Evolutionary conservation across 176 grass and related monocot genomes (phyloP), one percentile per base, ranked within the genome.

Genomic region (Thalia dealbata): DNA sequence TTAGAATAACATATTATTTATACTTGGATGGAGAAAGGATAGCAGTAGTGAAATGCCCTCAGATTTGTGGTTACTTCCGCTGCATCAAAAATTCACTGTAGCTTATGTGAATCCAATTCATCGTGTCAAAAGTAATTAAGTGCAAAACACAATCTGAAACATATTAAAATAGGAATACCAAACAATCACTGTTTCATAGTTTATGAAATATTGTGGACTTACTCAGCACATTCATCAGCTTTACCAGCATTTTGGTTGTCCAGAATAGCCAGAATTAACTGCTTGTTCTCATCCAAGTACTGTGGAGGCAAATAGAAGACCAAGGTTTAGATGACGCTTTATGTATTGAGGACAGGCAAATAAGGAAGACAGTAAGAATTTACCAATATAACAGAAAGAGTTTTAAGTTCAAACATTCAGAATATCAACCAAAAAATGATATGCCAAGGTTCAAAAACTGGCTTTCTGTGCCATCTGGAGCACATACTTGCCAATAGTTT

Each of bases 211-310:
- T 69, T 59, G 11, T 13, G 19, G 28, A 79, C 77, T 62, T 79
- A 79, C 77, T 79, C 52, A 29, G 77, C 77, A 79, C 77, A 79
- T 50, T 79, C 67, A 46, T 79, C 77, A 71, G 77, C 67, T 79
- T 79, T 79, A 18, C 77, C 77, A 50, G 77, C 54, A 50, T 71
- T 79, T 38, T 79, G 77, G 41, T 79, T 79, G 77, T 79, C 77
- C 28, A 79, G 77, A 71, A 79, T 79, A 56, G 77, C 77, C 67
- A 79, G 67, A 71, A 79, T 79, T 41, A 79, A 79, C 67, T 79
- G 77, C 38, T 79, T 79, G 29, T 79, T 79, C 77, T 79, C 77
- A 62, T 79, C 77, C 67, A 79, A 71, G 21, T 79, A 79, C 77
- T 79, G 67, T 52, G 71, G 12, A 50, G 54, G 55, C 30, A 76